A percentile compares a stretch with the other conserved stretches of the same genome.
These are phyloP conservation scores for Trametes elegans DNA, from an alignment of 768 basidiomycete genomes.

Conservation along the genomic window DNA sequence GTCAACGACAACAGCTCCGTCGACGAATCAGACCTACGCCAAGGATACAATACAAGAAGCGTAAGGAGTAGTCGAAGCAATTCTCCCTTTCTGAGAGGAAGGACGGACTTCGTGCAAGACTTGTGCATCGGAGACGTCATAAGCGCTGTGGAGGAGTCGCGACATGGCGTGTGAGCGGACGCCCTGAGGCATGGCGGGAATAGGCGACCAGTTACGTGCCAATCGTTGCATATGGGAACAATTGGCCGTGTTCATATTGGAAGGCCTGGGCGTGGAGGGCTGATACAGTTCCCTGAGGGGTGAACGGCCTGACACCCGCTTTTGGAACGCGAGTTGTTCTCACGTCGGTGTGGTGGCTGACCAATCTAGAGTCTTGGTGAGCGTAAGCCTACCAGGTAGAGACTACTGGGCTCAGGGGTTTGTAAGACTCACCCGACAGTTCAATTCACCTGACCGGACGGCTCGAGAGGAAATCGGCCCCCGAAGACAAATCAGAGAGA, in stretches of 20 bases:
- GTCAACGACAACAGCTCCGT: not conserved
- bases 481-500: no score
- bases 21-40: not conserved
- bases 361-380: conserved; percentile 7
- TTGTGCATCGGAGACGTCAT: not conserved
- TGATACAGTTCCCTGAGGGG: conserved; percentile 1
- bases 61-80: not conserved
- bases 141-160: not conserved
- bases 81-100: not conserved
- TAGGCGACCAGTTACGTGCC: conserved; percentile 10
- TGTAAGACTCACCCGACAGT: no score
- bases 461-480: no score
- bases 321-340: not conserved
- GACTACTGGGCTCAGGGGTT: not conserved
- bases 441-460: no score
- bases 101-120: not conserved
- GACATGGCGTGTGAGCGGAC: conserved; percentile 9
- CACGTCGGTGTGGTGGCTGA: conserved; percentile 14
- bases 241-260: not conserved
- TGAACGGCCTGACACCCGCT: conserved; percentile 2
- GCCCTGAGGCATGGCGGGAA: not conserved
- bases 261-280: not conserved
- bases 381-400: not conserved
- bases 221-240: not conserved
- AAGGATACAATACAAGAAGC: not conserved